Evolutionary conservation across 176 grass and related monocot species (phyloP), one percentile per base, ranked within the genome.

Genomic region (Aegilops longissima): DNA sequence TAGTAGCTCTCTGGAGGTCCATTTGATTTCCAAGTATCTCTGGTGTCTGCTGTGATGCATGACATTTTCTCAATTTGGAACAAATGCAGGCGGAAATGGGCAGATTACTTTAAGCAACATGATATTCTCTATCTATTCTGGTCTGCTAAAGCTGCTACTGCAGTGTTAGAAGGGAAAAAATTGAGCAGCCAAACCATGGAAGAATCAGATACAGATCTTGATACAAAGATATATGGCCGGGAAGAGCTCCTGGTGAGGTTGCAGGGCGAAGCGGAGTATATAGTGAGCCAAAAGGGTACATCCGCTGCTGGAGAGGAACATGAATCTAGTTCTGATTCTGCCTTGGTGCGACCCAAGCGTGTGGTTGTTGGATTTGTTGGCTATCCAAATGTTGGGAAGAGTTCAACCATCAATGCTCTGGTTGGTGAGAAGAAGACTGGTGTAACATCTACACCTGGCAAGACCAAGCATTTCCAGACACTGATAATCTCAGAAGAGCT

Each of bases 391-490:
- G 94, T 95, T 13, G 94, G 94, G 39, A 93, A 95, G 87, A 95
- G 94, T 69, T 95, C 94, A 36, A 93, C 94, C 12, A 95, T 93
- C 61, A 95, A 95, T 91, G 94, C 94, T 73, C 78, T 93, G 47
- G 89, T 93, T 2, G 91, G 94, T 45, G 83, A 88, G 84, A 95
- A 93, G 80, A 82, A 82, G 56, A 91, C 94, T 3, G 91, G 91
- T 17, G 94, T 95, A 39, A 95, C 91, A 23, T 95, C 93, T 14
- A 95, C 93, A 8, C 93, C 91, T 85, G 89, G 93, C 66, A 93
- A 95, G 81, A 93, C 93, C 10, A 95, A 95, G 83, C 93, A 95
- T 84, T 95, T 93, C 73, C 93, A 95, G 83, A 95, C 93, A 78
- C n/a, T 93, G 84, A 87, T 95, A 82, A 95, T 95, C 45, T 95